phyloP scores from a whole-genome alignment of 257 asterid species.

The Nemophila menziesii region DNA sequence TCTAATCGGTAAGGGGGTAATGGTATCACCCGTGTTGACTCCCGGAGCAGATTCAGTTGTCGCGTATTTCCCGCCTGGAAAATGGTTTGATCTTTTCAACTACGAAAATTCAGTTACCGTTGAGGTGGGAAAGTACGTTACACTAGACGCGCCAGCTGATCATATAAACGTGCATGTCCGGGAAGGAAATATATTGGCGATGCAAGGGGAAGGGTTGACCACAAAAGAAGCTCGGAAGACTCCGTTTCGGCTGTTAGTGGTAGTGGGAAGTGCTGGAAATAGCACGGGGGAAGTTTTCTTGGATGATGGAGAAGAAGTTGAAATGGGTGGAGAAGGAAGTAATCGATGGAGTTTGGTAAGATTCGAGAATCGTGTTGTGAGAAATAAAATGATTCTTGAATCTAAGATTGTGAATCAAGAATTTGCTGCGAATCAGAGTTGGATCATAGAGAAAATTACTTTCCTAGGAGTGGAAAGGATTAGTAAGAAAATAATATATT shows the following conservation, averaged over 20 bases:
- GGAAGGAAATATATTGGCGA: constrained; percentile 32
- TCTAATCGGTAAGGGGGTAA: constrained; percentile 33
- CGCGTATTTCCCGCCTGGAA: constrained; percentile 36
- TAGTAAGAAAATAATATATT: not conserved
- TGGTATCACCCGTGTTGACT: constrained; percentile 35
- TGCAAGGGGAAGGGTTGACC: constrained; percentile 38
- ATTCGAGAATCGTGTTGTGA: constrained; percentile 12
- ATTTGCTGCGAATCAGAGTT: constrained; percentile 19
- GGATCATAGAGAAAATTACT: constrained; percentile 23
- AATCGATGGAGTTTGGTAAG: constrained; percentile 26
- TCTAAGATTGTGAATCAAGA: constrained; percentile 23
- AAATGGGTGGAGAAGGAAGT: constrained; percentile 16
- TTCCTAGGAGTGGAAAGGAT: constrained; percentile 23
- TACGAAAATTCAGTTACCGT: constrained; percentile 13
- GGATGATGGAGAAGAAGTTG: constrained; percentile 34
- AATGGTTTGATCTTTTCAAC: constrained; percentile 37
- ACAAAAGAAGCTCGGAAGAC: constrained; percentile 27
- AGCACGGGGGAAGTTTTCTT: constrained; percentile 31
- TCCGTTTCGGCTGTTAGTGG: constrained; percentile 30
- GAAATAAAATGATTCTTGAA: constrained; percentile 11
- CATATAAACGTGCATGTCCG: constrained; percentile 25
- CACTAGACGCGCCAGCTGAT: constrained; percentile 26
- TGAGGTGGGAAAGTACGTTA: constrained; percentile 16
- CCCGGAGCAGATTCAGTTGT: constrained; percentile 21
- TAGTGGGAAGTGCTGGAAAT: constrained; percentile 17